These are phyloP conservation scores for Phialocephala sp. DNA, from an alignment of 2,329 filamentous ascomycete species.

Conservation along the genomic window DNA sequence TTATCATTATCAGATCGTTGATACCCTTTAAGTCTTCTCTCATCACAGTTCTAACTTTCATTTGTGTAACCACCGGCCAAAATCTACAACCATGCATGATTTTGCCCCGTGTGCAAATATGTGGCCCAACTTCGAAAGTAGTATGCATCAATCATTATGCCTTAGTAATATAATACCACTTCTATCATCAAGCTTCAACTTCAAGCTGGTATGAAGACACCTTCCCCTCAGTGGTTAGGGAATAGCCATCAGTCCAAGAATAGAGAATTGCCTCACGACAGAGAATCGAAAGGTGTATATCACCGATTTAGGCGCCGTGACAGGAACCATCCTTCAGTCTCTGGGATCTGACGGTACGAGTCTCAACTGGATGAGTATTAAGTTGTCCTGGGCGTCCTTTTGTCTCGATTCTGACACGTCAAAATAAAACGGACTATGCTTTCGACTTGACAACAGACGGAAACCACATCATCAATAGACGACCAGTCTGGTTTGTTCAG, in stretches of 20 bases:
- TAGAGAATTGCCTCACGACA: conserved; percentile 7
- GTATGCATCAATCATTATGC: conserved; percentile 4
- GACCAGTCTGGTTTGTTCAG: conserved; percentile 47
- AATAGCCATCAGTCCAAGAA: conserved; percentile 47
- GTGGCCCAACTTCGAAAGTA: conserved; percentile 4
- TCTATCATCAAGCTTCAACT: conserved; percentile 41
- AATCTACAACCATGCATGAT: conserved; percentile 5
- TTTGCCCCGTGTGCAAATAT: conserved; percentile 3
- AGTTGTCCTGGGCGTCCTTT: too few species aligned
- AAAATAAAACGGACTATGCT: conserved; percentile 44
- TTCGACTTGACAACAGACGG: conserved; percentile 47
- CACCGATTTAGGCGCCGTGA: conserved; percentile 46
- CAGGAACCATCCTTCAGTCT: conserved; percentile 34
- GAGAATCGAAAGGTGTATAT: conserved; percentile 43
- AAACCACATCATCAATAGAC: conserved; percentile 45
- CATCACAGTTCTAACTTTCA: not conserved
- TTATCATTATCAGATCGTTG: not conserved
- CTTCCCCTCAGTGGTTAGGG: conserved; percentile 45
- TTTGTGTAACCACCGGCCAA: not conserved
- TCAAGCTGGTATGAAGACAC: conserved; percentile 32
- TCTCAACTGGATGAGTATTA: conserved; percentile 41
- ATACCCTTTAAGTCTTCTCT: not conserved
- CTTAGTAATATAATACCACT: conserved; percentile 42
- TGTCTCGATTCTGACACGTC: not conserved
- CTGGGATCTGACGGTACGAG: conserved; percentile 41